Evolutionary conservation across 2,329 filamentous ascomycete genomes (phyloP).

Genomic region (Daldinia sp.): DNA sequence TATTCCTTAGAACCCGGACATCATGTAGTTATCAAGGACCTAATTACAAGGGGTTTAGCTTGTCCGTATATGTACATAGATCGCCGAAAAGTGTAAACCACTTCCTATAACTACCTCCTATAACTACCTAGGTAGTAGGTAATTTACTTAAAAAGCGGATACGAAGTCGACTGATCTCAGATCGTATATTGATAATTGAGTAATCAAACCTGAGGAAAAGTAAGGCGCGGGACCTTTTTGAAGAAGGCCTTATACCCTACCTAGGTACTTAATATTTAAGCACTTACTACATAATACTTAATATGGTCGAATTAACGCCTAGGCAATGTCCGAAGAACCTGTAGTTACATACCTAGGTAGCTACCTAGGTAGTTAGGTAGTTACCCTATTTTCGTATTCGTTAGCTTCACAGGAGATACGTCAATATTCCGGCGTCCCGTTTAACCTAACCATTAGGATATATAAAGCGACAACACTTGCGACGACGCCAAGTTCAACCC

Average conservation of each 20-base stretch:
- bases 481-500: conserved; percentile 33
- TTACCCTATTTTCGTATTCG: neutral
- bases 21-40: conserved; percentile 26
- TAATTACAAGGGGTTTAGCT: neutral
- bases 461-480: conserved; percentile 15
- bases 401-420: neutral
- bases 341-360: neutral
- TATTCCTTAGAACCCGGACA: conserved; percentile 12
- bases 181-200: neutral
- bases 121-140: too few species aligned
- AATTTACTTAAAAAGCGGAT: neutral
- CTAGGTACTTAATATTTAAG: neutral
- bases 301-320: too few species aligned
- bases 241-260: too few species aligned
- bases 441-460: neutral
- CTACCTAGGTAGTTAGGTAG: too few species aligned
- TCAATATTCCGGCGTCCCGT: neutral
- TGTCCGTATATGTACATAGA: neutral
- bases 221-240: neutral
- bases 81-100: neutral
- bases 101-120: too few species aligned
- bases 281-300: neutral
- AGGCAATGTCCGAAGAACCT: too few species aligned
- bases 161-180: neutral
- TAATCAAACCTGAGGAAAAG: neutral